phyloP scores from a whole-genome alignment of 192 early-diverging fungal genomes.

The Coemansia sp. region DNA sequence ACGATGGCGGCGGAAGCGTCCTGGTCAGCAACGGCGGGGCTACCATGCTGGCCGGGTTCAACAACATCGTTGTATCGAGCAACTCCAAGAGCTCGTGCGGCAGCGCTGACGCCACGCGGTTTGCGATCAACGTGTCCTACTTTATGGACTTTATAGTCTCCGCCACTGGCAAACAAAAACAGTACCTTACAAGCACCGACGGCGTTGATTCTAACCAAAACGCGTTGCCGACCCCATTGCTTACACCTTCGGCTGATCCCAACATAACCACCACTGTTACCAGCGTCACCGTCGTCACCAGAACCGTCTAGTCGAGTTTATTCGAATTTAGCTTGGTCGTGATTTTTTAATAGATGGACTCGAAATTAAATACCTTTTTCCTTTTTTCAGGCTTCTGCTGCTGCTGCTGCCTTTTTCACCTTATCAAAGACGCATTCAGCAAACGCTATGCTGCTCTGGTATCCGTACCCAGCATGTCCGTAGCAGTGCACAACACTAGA shows the following conservation, averaged over 20 bases:
- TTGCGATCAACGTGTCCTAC: background rate
- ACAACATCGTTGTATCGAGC: background rate
- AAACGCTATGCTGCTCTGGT: conserved; percentile 33
- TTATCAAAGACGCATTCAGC: conserved; percentile 17
- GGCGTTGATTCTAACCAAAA: background rate
- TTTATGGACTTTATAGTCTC: conserved; percentile 4
- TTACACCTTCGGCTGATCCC: background rate
- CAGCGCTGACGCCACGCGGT: background rate
- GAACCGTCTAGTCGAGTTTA: background rate
- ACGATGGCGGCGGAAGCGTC: background rate
- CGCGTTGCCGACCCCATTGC: background rate
- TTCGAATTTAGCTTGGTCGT: background rate
- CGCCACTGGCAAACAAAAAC: background rate
- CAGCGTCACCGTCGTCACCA: background rate
- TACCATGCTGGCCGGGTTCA: background rate
- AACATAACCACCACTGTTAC: background rate
- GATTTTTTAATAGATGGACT: no score
- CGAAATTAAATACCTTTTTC: no score
- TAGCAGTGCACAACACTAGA: conserved; percentile 63
- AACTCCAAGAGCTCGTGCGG: background rate
- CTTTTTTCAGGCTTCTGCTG: background rate
- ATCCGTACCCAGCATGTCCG: conserved; percentile 67
- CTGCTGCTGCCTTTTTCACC: background rate
- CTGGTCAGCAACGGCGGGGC: background rate
- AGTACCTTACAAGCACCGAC: background rate